These are phyloP conservation scores for Xanthoconium stramineum DNA, from an alignment of 768 basidiomycete genomes.

Conservation along the genomic window DNA sequence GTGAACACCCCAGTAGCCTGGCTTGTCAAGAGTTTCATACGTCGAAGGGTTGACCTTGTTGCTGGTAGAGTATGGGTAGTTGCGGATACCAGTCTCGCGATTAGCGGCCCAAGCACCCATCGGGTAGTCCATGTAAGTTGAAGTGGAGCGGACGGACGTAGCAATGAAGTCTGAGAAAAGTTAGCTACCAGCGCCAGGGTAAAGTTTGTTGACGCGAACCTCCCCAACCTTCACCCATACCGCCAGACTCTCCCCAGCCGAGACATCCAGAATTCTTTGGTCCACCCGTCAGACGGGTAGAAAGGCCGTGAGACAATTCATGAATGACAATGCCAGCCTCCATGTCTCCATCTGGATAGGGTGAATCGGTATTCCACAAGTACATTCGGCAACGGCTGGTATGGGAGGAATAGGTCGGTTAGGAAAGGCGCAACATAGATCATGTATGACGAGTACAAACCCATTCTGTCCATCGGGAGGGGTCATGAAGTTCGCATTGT, in stretches of 20 bases:
- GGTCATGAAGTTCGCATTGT: slow-evolving; percentile 91
- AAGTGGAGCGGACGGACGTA: slow-evolving; percentile 78
- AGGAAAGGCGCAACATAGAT: background rate
- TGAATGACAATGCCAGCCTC: slow-evolving; percentile 98
- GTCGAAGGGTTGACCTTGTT: slow-evolving; percentile 79
- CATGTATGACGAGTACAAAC: slow-evolving; percentile 14
- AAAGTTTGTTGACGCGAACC: slow-evolving; percentile 34
- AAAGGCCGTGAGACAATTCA: slow-evolving; percentile 84
- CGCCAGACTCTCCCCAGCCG: slow-evolving; percentile 93
- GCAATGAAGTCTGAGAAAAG: slow-evolving; percentile 67
- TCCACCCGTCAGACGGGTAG: slow-evolving; percentile 92
- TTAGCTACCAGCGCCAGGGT: background rate
- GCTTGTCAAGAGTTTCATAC: slow-evolving; percentile 93
- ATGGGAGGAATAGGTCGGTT: background rate
- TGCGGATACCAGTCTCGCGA: slow-evolving; percentile 70
- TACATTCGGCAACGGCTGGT: slow-evolving; percentile 85
- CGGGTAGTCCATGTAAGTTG: slow-evolving; percentile 68
- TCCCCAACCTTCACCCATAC: slow-evolving; percentile 99
- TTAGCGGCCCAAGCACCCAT: slow-evolving; percentile 98
- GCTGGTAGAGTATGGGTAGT: slow-evolving; percentile 84
- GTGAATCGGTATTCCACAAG: slow-evolving; percentile 87
- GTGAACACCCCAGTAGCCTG: slow-evolving; percentile 91
- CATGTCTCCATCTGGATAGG: slow-evolving; percentile 92
- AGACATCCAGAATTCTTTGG: slow-evolving; percentile 91
- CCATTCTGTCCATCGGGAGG: slow-evolving; percentile 84